phyloP scores from a whole-genome alignment of 2,329 filamentous ascomycete genomes.

The Metarhizium humberi region DNA sequence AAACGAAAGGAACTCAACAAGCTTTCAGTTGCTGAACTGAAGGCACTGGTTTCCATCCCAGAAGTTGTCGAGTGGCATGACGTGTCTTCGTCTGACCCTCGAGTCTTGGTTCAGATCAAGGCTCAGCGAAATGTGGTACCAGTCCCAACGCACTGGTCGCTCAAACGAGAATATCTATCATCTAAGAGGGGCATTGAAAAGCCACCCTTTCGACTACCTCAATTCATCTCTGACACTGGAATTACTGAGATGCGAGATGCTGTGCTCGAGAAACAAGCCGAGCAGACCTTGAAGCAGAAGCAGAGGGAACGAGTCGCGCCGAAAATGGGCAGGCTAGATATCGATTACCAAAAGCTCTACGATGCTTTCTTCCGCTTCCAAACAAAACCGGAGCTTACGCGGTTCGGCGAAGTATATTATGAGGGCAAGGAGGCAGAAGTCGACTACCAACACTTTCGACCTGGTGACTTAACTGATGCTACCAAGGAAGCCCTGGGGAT shows the following conservation, averaged over 20 bases:
- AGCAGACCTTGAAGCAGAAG: conserved; percentile 87
- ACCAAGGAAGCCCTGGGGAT: conserved; percentile 91
- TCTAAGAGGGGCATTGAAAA: conserved; percentile 97
- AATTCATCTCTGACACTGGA: conserved; percentile 95
- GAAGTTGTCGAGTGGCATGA: conserved; percentile 98
- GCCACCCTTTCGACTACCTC: conserved; percentile 81
- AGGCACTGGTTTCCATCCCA: conserved; percentile 80
- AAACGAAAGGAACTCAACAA: conserved; percentile 87
- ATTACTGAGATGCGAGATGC: conserved; percentile 98
- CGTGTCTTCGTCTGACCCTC: conserved; percentile 80
- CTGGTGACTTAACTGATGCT: conserved; percentile 82
- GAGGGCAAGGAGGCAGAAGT: conserved; percentile 98
- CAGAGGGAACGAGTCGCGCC: conserved; percentile 88
- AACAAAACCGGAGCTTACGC: conserved; percentile 86
- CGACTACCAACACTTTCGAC: conserved; percentile 80
- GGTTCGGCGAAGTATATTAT: conserved; percentile 98
- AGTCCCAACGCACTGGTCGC: conserved; percentile 85
- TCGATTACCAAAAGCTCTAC: conserved; percentile 97
- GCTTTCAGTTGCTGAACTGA: conserved; percentile 88
- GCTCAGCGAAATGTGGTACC: conserved; percentile 91
- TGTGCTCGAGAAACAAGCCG: conserved; percentile 88
- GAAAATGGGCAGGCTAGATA: conserved; percentile 95
- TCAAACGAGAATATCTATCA: conserved; percentile 94
- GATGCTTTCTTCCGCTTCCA: conserved; percentile 98
- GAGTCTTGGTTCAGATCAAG: conserved; percentile 87